Evolutionary conservation across 1,139 yeast species (phyloP), one percentile per base, ranked within the genome.

Genomic region (Debaryomyces coudertii): DNA sequence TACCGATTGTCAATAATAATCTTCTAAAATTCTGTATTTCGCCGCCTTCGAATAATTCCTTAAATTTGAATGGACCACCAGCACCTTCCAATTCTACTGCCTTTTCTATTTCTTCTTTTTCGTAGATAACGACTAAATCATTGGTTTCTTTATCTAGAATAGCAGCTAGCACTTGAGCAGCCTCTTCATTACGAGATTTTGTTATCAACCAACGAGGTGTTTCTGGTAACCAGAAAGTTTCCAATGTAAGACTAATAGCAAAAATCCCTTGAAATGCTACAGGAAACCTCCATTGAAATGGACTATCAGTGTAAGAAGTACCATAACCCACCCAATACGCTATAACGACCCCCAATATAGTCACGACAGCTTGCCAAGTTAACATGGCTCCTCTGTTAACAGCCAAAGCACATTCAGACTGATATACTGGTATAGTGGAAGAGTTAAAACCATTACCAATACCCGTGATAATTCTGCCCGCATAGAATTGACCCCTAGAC

Each of bases 281-380:
- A 45, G 79, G 79, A 58, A 74, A 69, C 59, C 79, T 66, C 76
- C 79, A 74, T 48, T 71, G 74, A 50, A 80, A 75, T 50, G 89
- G 70, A 35, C 70, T 58, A 52, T 70, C 59, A 47, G 80, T 80
- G 61, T 79, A 79, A 38, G 88, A 72, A 54, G 81, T 74, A 18
- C 93, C 95, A 58, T 82, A 87, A 61, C 85, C 92, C 52, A 85
- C 68, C 90, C 92, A 86, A 66, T 87, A 85, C 7, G 92, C 87
- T 54, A 84, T 66, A 57, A 80, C 75, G 40, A 88, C 83, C 55
- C 93, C 92, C 45, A 84, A 70, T 40, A 88, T 88, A 50, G 84
- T 80, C 46, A 84, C 78, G n/a, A 87, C n/a, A 80, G 53, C 90
- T 92, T 62, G 85, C 88, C 56, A 84, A 68, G 57, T 80, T 76